Percentiles rank a stretch among this genome's conserved stretches.
Evolutionary conservation across 352 stramenopile genomes (phyloP).

Genomic region (Phytophthora ramorum): DNA sequence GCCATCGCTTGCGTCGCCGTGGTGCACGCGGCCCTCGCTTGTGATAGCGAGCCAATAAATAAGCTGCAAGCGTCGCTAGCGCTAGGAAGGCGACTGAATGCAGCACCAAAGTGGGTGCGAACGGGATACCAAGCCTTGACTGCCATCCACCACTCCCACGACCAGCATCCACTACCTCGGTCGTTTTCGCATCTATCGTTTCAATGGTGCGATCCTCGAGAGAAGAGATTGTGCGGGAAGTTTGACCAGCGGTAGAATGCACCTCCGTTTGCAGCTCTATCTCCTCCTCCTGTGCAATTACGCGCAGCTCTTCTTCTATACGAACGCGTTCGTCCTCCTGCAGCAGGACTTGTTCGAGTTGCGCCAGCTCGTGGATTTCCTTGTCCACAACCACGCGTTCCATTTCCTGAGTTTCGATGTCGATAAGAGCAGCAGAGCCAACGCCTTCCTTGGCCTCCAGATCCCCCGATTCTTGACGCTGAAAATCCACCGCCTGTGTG

Average conservation of each 20-base stretch:
- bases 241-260: background rate
- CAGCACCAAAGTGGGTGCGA: slow-evolving; percentile 12
- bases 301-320: slow-evolving; percentile 38
- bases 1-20: slow-evolving; percentile 41
- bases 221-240: background rate
- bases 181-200: slow-evolving; percentile 1
- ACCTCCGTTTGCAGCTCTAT: slow-evolving; percentile 22
- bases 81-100: slow-evolving; percentile 30
- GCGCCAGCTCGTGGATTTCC: slow-evolving; percentile 29
- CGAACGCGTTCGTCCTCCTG: slow-evolving; percentile 33
- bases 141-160: background rate
- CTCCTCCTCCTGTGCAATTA: slow-evolving; percentile 40
- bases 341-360: slow-evolving; percentile 25
- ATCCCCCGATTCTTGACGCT: background rate
- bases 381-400: slow-evolving; percentile 15
- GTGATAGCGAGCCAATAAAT: slow-evolving; percentile 34
- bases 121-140: background rate
- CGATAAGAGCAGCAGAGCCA: background rate
- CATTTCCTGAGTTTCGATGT: slow-evolving; percentile 15
- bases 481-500: background rate
- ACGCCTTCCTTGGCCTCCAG: slow-evolving; percentile 6
- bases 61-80: slow-evolving; percentile 30
- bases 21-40: slow-evolving; percentile 24
- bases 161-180: background rate
- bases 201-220: background rate